Evolutionary conservation across 1,284 basidiomycete genomes (phyloP), one percentile per base, ranked within the genome.

Genomic region (Anthracocystis setariae): DNA sequence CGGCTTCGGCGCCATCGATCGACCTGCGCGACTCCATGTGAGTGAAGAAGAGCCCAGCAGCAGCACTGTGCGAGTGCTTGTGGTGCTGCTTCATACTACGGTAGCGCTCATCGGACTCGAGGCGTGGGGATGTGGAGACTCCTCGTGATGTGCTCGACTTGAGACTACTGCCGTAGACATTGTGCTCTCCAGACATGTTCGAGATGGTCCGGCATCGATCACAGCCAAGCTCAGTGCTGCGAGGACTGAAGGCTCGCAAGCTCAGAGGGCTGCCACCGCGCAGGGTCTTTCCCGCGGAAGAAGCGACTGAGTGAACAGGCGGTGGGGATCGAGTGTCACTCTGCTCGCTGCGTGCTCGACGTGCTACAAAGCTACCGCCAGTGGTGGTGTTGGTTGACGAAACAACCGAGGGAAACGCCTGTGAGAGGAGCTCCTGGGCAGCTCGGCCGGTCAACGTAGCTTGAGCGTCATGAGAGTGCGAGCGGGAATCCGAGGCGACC

Each of bases 11-110:
- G 21, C 42, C 44, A 33, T 48, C 39, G 32, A 46, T 46, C 55
- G 55, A 49, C 32, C 62, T 53, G 13, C 52, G 63, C 42, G 53
- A 61, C 38, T 54, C 37, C 53, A 73, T 56, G 42, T 73, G 70
- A 2, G 70, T 73, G 50, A 73, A 73, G 58, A 55, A 64, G 46
- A 76, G 66, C 13, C 71, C 67, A 21, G 71, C 74, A 27, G 61
- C 59, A 13, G 74, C 74, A 46, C 71, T 73, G 64, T 76, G 74
- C 39, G 74, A 73, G 57, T 76, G 74, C 59, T 71, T 66, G 63
- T 76, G 74, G 39, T 56, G 47, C 39, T 72, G 69, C 63, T 48
- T 67, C 56, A 67, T 58, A 51, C 63, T 62, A 46, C 68, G 68
- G 52, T 61, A 60, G 32, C 61, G 56, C 46, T 61, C 61, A 21